Base-by-base conservation (phyloP, 331 rosid genomes). In the Quercus phellos region DNA sequence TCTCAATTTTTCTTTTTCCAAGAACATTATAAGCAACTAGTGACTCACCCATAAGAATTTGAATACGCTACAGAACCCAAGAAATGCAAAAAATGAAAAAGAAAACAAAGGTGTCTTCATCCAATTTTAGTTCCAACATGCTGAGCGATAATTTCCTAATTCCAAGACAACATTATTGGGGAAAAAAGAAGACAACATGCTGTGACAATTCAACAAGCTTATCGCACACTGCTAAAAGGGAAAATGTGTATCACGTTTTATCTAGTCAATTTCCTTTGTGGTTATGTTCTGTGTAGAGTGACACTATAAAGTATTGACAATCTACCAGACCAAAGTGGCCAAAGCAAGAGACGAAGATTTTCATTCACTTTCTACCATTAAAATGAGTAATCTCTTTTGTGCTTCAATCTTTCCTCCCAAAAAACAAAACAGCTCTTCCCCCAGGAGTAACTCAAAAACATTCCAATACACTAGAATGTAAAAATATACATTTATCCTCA, bases 381-480 rank as follows among this genome's bases (percentile, higher is more conserved):
- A 22, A 56, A 56, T 12, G 30, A 56, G 12, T 56, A 56, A 12
- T 56, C 29, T 21, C 64, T 21, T 13, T 22, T 58, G 21, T 56
- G 22, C 6, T 21, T 58, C 13, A 58, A 13, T 21, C 30, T 58
- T 22, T 46, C 53, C 53, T 13, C 53, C 53, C 53, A 13, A 46
- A 46, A 46, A 46, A 46, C 53, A 46, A 12, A 46, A 46, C 53
- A 46, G 46, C 3, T 38, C 46, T 38, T 38, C 46, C 46, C 46
- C 46, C 46, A 38, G 46, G 46, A 38, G 46, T 8, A 38, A 38
- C 46, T 38, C 46, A 38, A 38, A 38, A 38, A 38, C 46, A 38
- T 38, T 8, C 46, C 46, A 38, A 68, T 76, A 51, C 66, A 34
- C 46, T 51, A 58, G 32, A 74, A 74, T 80, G 46, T 61, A 55